These are phyloP conservation scores for Osmanthus fragrans DNA, from an alignment of 257 asterid genomes.

Conservation along the genomic window DNA sequence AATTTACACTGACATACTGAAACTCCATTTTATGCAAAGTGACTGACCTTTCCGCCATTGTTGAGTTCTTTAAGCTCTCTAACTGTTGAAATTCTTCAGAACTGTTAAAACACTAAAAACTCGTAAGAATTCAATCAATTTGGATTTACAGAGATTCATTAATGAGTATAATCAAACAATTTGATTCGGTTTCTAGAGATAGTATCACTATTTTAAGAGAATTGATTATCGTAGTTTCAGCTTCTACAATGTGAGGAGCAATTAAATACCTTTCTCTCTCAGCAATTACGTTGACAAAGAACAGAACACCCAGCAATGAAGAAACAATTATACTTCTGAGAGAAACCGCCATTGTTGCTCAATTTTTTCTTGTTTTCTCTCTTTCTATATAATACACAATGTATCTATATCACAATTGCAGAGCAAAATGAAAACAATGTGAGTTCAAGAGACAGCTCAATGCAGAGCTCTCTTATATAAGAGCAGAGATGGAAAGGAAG, in stretches of 20 bases:
- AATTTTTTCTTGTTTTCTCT: background rate
- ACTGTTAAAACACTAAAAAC: slow-evolving; percentile 23
- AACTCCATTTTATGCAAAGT: slow-evolving; percentile 8
- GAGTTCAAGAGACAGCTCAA: slow-evolving; percentile 33
- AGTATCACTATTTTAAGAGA: background rate
- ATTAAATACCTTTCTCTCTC: slow-evolving; percentile 43
- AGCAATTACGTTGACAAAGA: slow-evolving; percentile 35
- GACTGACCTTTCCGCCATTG: slow-evolving; percentile 55
- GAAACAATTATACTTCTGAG: slow-evolving; percentile 26
- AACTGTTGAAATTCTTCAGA: slow-evolving; percentile 30
- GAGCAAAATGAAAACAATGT: slow-evolving; percentile 30
- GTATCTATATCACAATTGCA: background rate
- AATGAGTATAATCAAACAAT: slow-evolving; percentile 12
- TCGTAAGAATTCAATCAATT: background rate
- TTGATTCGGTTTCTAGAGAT: background rate
- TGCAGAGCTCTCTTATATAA: slow-evolving; percentile 48
- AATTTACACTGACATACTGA: background rate
- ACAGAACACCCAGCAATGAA: slow-evolving; percentile 37
- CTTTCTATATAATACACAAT: slow-evolving; percentile 13
- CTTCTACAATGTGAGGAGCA: background rate
- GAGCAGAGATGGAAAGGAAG: slow-evolving; percentile 18
- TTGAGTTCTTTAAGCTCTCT: slow-evolving; percentile 48
- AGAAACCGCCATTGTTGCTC: slow-evolving; percentile 48
- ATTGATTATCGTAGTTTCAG: background rate
- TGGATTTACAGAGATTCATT: background rate